Evolutionary conservation across 305 asterid species (phyloP), one percentile per base, ranked within the genome.

Genomic region (Petunia hybrid): DNA sequence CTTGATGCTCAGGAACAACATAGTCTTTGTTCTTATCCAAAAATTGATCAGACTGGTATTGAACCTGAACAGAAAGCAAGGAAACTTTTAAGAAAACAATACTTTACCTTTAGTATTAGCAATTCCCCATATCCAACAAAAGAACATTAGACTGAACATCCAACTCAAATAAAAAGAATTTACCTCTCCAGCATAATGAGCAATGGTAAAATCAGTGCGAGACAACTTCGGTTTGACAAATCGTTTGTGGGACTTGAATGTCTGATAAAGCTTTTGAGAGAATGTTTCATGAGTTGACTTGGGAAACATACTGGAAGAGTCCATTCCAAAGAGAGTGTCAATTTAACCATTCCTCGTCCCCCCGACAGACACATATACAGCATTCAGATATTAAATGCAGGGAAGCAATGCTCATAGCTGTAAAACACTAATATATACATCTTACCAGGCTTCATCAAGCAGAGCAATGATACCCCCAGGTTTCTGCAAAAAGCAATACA

Each of bases 101-200:
- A 80, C 31, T n/a, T 78, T 14, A 53, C 41, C 40, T 51, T 48
- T 22, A 51, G 46, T 79, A 41, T 48, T 79, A 38, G 39, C 80
- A 82, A 80, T 60, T 75, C 79, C 22, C 56, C 56, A 40, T 76
- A 81, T 79, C 81, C 84, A 75, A 82, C 80, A 43, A 35, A 45
- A 61, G 46, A 78, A 65, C 14, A 61, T 41, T 78, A 36, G 45
- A 78, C 81, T 41, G 39, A 45, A 46, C 60, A 78, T 68, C 46
- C 45, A 35, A 46, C 14, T 62, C 61, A 42, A 55, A 59, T 31
- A 13, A 45, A 62, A 16, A 1, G 16, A 3, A 4, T 57, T 36
- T 79, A 95, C 99, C 99, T 95, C 99, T 86, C 99, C 99, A 56
- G 99, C 99, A 84, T 95, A 95, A 87, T 95, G 99, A 87, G 91